Evolutionary conservation across 2,329 filamentous ascomycete species (phyloP), one percentile per base, ranked within the genome.

Genomic region (Aspergillus fumigatus): DNA sequence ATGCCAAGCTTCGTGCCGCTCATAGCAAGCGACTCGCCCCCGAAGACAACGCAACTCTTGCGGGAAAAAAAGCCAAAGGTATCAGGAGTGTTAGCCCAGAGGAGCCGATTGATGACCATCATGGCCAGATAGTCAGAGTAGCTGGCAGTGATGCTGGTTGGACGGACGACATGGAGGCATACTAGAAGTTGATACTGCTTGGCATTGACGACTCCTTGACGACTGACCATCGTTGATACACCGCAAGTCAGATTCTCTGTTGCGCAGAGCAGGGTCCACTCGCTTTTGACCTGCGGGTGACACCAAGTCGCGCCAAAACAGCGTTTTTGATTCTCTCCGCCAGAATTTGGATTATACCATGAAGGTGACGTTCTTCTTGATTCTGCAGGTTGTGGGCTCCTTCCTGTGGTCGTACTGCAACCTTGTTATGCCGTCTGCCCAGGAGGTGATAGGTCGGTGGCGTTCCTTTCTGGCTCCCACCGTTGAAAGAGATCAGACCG

Each of bases 1-100:
- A 90, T 68, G 88, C 89, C 62, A 91, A 90, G 73, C 77, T 92
- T 53, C 83, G 88, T 56, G 86, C 87, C 32, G 81, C 87, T 5
- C 83, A 85, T 38, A 81, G 81, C 63, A 92, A 91, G 76, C 82
- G 88, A 48, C 80, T 83, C 60, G 70, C 74, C 17, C 68, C 73
- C 41, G 71, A 79, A 57, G 73, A 75, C 50, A 63, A 65, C 43
- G 59, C 67, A 54, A 56, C 69, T 50, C 58, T 72, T 27, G 66
- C 63, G 41, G 75, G 73, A 3, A 79, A 78, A 63, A 78, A 77
- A 59, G 57, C 72, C 40, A 77, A 74, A 62, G 76, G 77, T 25
- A 79, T 81, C 41, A 75, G 79, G 51, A 77, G 73, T 47, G 77
- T 79, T 3, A 78, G 76, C 17, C 73, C 69, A 25, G 75, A 75